Conservation (phyloP, 2,329 filamentous ascomycete species). For the Gnomoniopsis sp. region DNA sequence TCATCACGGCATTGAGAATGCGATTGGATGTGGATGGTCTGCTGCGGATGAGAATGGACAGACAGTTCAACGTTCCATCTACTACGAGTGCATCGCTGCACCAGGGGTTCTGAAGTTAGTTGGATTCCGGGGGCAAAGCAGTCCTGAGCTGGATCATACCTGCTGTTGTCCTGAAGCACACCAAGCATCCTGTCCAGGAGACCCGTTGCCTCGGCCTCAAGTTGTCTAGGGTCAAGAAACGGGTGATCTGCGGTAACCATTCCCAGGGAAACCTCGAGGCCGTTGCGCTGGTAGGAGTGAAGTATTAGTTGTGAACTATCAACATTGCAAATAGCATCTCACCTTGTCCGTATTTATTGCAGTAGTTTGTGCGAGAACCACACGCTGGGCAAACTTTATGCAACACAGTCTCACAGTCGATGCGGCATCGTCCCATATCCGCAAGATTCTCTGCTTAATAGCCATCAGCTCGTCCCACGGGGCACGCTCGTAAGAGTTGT, state of each 20-base stretch:
- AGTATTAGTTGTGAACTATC: not conserved
- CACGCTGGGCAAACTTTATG: slow-evolving; percentile 93
- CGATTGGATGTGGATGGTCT: slow-evolving; percentile 79
- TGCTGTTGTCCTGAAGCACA: slow-evolving; percentile 81
- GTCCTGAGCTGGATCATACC: slow-evolving; percentile 48
- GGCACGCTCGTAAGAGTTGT: slow-evolving; percentile 75
- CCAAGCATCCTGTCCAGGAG: slow-evolving; percentile 83
- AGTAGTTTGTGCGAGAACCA: slow-evolving; percentile 89
- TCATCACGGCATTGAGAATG: slow-evolving; percentile 79
- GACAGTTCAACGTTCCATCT: slow-evolving; percentile 85
- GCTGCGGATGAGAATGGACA: slow-evolving; percentile 78
- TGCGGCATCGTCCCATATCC: slow-evolving; percentile 78
- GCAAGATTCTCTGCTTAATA: slow-evolving; percentile 86
- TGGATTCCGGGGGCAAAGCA: slow-evolving; percentile 8
- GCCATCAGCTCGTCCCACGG: slow-evolving; percentile 85
- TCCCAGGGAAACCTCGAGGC: slow-evolving; percentile 80
- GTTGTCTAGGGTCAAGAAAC: slow-evolving; percentile 70
- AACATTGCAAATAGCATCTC: slow-evolving; percentile 33
- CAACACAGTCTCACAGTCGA: slow-evolving; percentile 85
- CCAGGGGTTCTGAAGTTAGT: slow-evolving; percentile 22
- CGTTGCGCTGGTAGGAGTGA: slow-evolving; percentile 52
- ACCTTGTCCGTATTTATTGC: slow-evolving; percentile 66
- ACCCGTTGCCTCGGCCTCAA: slow-evolving; percentile 91
- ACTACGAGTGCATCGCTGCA: slow-evolving; percentile 80
- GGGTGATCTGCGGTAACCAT: slow-evolving; percentile 82